phyloP scores from a whole-genome alignment of 1,284 basidiomycete genomes.

The Naganishia albida region DNA sequence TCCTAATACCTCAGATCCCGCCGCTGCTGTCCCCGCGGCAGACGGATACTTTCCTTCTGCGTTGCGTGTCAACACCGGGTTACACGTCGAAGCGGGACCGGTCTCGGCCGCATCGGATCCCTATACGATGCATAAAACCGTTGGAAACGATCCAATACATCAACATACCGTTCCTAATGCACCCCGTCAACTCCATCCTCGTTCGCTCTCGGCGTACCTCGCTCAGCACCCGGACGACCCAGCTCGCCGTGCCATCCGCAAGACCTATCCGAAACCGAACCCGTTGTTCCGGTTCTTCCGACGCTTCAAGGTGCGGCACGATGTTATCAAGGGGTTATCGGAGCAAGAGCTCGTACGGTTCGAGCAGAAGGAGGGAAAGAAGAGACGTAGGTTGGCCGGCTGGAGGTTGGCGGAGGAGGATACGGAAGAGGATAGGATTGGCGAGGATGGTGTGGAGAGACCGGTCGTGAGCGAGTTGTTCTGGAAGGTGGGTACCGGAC shows the following conservation, averaged over 20 bases:
- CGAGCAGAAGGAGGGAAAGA: slow-evolving; percentile 40
- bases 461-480: slow-evolving; percentile 46
- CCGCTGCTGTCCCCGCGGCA: background rate
- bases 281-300: slow-evolving; percentile 43
- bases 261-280: slow-evolving; percentile 47
- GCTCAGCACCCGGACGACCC: slow-evolving; percentile 43
- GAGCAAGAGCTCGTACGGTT: slow-evolving; percentile 42
- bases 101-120: slow-evolving; percentile 8
- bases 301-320: slow-evolving; percentile 51
- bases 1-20: too few relatives aligned
- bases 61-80: slow-evolving; percentile 1
- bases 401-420: slow-evolving; percentile 49
- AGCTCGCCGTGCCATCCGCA: slow-evolving; percentile 42
- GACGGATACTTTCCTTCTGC: slow-evolving; percentile 21
- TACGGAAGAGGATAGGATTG: slow-evolving; percentile 41
- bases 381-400: slow-evolving; percentile 46
- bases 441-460: slow-evolving; percentile 40
- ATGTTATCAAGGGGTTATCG: slow-evolving; percentile 50
- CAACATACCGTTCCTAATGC: slow-evolving; percentile 24
- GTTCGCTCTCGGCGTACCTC: slow-evolving; percentile 46
- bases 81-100: slow-evolving; percentile 5
- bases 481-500: slow-evolving; percentile 47
- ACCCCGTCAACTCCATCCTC: slow-evolving; percentile 28
- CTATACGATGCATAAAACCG: slow-evolving; percentile 17
- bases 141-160: slow-evolving; percentile 22